Conservation (phyloP, 768 basidiomycete genomes). For the Termitomyces sp. region DNA sequence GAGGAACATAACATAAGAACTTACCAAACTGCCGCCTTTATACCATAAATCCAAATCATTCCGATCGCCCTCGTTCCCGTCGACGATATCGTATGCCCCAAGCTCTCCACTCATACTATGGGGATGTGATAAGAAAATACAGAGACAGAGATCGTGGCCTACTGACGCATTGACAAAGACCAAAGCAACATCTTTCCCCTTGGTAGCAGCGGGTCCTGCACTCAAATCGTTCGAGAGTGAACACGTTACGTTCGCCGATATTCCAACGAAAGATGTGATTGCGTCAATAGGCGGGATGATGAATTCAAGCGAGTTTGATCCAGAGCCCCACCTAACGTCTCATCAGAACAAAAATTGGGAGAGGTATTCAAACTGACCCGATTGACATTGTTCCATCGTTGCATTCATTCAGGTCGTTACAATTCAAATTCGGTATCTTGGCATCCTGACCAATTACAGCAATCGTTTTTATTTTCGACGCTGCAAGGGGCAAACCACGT, state of each 20-base stretch:
- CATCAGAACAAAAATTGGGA: neutral
- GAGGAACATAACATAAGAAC: conserved; percentile 12
- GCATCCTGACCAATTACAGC: conserved; percentile 60
- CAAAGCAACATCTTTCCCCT: conserved; percentile 47
- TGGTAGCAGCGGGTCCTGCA: conserved; percentile 32
- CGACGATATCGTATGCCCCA: conserved; percentile 53
- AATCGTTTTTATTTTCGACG: conserved; percentile 44
- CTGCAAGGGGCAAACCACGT: conserved; percentile 38
- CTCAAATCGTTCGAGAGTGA: conserved; percentile 39
- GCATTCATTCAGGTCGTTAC: conserved; percentile 44
- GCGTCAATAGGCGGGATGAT: conserved; percentile 42
- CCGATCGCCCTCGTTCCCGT: conserved; percentile 55
- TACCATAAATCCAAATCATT: conserved; percentile 56
- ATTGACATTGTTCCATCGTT: conserved; percentile 56
- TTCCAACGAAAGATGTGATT: conserved; percentile 31
- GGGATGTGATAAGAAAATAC: conserved; percentile 9
- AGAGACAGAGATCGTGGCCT: neutral
- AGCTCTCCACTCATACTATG: conserved; percentile 44
- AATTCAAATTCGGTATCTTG: conserved; percentile 39
- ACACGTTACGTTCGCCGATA: conserved; percentile 31
- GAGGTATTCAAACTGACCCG: conserved; percentile 34
- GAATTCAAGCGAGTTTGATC: conserved; percentile 39
- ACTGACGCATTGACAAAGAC: conserved; percentile 56
- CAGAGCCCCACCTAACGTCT: conserved; percentile 39
- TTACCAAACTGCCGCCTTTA: conserved; percentile 43